Evolutionary conservation across 2,329 filamentous ascomycete species (phyloP).

Genomic region (Stagonosporopsis rhizophila): DNA sequence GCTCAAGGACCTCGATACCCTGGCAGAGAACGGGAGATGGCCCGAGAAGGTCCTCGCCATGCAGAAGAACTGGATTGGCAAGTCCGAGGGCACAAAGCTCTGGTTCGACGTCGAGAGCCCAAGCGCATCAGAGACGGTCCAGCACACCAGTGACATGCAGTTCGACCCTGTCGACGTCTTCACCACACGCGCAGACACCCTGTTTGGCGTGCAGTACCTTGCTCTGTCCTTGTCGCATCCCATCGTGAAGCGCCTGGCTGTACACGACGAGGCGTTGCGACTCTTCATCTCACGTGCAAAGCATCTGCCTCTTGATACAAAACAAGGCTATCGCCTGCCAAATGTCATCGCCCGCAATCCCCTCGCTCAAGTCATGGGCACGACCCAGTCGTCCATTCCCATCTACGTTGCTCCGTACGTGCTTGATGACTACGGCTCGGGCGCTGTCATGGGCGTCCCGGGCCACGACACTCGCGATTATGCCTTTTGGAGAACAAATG

Average conservation of each 20-base stretch:
- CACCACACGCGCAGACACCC: slow-evolving; percentile 83
- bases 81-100: slow-evolving; percentile 74
- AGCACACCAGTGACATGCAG: slow-evolving; percentile 43
- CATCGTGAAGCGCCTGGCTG: slow-evolving; percentile 68
- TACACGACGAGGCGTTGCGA: slow-evolving; percentile 66
- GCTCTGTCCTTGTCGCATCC: slow-evolving; percentile 78
- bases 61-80: slow-evolving; percentile 89
- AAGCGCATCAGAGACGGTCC: too few species aligned
- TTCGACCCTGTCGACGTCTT: slow-evolving; percentile 72
- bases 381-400: slow-evolving; percentile 64
- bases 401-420: slow-evolving; percentile 87
- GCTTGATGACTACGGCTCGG: slow-evolving; percentile 82
- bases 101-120: slow-evolving; percentile 71
- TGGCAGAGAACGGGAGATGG: slow-evolving; percentile 72
- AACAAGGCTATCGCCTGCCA: slow-evolving; percentile 71
- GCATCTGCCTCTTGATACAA: slow-evolving; percentile 63
- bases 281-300: slow-evolving; percentile 68
- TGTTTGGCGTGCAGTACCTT: slow-evolving; percentile 87
- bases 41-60: slow-evolving; percentile 82
- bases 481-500: slow-evolving; percentile 79
- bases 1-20: slow-evolving; percentile 71
- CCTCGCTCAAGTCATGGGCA: slow-evolving; percentile 61
- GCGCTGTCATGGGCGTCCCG: slow-evolving; percentile 90
- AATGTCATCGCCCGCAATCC: slow-evolving; percentile 45
- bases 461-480: slow-evolving; percentile 82